These are phyloP conservation scores for Athelia sp. DNA, from an alignment of 1,284 basidiomycete species.

Conservation along the genomic window DNA sequence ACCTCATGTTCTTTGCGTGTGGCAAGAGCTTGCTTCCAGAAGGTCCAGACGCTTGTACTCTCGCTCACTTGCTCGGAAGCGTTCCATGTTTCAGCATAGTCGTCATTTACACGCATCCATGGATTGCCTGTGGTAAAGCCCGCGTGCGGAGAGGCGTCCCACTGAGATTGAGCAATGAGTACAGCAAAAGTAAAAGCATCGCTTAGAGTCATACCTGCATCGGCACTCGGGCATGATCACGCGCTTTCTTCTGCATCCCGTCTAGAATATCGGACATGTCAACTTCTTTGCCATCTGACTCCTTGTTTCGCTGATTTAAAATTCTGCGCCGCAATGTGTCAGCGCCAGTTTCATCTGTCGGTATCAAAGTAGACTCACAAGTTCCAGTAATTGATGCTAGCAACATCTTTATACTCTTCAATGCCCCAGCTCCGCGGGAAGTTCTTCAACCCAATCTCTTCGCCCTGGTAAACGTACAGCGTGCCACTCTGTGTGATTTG, in stretches of 20 bases:
- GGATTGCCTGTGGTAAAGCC: conserved; percentile 65
- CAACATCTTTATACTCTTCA: conserved; percentile 71
- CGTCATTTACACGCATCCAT: conserved; percentile 78
- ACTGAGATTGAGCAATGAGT: conserved; percentile 32
- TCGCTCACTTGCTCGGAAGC: conserved; percentile 45
- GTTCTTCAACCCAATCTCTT: conserved; percentile 70
- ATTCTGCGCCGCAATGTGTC: conserved; percentile 21
- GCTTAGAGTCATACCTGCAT: conserved; percentile 40
- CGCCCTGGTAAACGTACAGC: conserved; percentile 69
- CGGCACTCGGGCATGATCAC: conserved; percentile 68
- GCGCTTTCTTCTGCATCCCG: conserved; percentile 54
- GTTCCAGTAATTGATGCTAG: conserved; percentile 46
- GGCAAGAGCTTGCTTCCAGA: conserved; percentile 52
- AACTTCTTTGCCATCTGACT: conserved; percentile 31
- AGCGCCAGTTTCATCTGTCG: no score
- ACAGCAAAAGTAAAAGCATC: background rate
- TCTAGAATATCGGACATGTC: conserved; percentile 58
- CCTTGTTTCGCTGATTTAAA: conserved; percentile 31
- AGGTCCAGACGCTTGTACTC: conserved; percentile 45
- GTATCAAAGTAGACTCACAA: conserved; percentile 20
- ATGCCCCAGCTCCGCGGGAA: conserved; percentile 61
- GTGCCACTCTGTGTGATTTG: conserved; percentile 63
- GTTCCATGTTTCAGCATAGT: conserved; percentile 57
- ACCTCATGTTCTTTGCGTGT: conserved; percentile 52
- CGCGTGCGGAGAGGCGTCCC: conserved; percentile 50